Base-by-base conservation (phyloP, 1,284 basidiomycete genomes). In the Cryptococcus sp. region DNA sequence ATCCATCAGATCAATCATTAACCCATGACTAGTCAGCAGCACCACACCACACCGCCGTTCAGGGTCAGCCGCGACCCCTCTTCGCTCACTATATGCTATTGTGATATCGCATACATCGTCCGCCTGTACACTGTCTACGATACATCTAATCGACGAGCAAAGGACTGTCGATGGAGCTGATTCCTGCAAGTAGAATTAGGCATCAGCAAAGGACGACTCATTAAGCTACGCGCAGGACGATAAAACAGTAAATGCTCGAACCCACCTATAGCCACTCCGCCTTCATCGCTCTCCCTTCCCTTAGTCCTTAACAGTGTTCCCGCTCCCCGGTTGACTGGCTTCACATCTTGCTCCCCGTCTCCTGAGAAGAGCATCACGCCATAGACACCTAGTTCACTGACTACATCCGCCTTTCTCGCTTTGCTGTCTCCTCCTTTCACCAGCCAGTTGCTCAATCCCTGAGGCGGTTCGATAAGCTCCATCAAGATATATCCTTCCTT, bases 261-360 rank as follows among this genome's bases (percentile, higher is more conserved):
- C 77, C 89, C 91, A 30, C 95, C 93, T 54, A 91, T 90, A 0
- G 93, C 93, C 6, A 98, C 90, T 5, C 94, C 93, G 11, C 93
- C 93, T 73, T 99, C 95, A 71, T 98, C 89, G 62, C 88, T 92
- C 59, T 94, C 91, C 70, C 87, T 88, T 3, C 89, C 91, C 72
- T 98, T 99, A 3, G 95, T 98, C 68, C 95, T 81, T 46, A 98
- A 83, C 65, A 99, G 74, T 84, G 91, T 95, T 15, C 94, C 95
- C 0, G 84, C 87, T 59, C 85, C 83, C 64, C 83, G 81, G 72
- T 91, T 87, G 47, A 83, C 77, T 22, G 81, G 62, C 54, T 64
- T 61, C 15, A 57, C 56, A 35, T 61, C 55, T 4, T 54, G 62
- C 54, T 64, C 61, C n/a, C 58, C 56, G 27, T 61, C 55, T 4